phyloP scores from a whole-genome alignment of 1,139 yeast genomes.

The Candida tropicalis region DNA sequence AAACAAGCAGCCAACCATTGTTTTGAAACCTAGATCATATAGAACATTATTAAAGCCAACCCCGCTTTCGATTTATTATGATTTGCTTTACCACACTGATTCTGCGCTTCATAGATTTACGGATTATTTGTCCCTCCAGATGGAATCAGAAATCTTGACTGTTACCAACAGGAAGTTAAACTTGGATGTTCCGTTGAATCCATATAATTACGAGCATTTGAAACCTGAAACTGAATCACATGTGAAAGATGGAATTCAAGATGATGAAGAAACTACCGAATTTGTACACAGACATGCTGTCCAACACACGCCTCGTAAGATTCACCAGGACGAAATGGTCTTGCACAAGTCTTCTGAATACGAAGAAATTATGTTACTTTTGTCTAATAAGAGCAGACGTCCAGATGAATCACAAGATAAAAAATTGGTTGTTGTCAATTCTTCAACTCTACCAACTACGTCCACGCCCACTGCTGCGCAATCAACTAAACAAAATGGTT shows the following conservation, averaged over 20 bases:
- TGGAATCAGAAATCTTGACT: conserved; percentile 84
- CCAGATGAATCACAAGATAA: conserved; percentile 42
- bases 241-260: conserved; percentile 36
- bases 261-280: conserved; percentile 33
- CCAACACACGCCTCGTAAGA: conserved; percentile 43
- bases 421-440: conserved; percentile 45
- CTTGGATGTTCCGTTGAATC: conserved; percentile 71
- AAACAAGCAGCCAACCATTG: conserved; percentile 11
- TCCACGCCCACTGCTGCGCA: conserved; percentile 22
- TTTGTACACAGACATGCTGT: conserved; percentile 52
- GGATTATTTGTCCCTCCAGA: conserved; percentile 71
- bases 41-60: conserved; percentile 80
- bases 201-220: conserved; percentile 52
- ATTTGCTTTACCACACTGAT: conserved; percentile 82
- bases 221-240: conserved; percentile 53
- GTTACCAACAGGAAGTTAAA: conserved; percentile 78
- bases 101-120: conserved; percentile 72
- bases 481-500: conserved; percentile 20
- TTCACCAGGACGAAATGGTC: conserved; percentile 49
- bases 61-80: conserved; percentile 80
- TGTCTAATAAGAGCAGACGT: conserved; percentile 44
- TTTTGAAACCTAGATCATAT: conserved; percentile 63
- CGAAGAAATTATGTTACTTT: conserved; percentile 79
- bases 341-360: conserved; percentile 81
- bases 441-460: conserved; percentile 22